phyloP scores from a whole-genome alignment of 2,329 filamentous ascomycete species.

The Ophiostoma novo-ulmi region DNA sequence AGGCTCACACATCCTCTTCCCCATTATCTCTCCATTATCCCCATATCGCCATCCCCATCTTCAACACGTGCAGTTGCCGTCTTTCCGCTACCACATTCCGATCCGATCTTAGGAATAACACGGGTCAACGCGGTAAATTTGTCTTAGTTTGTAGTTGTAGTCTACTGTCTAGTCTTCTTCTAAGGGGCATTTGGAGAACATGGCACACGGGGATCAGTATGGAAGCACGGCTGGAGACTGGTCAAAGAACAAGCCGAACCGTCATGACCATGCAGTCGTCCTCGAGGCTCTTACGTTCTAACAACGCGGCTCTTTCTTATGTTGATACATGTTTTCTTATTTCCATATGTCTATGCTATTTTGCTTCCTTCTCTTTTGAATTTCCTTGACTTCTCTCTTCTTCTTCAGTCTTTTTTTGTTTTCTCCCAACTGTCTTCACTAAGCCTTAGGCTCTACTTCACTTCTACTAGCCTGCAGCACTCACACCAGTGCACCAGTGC shows the following conservation, averaged over 20 bases:
- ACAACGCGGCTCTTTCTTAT: background rate
- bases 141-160: background rate
- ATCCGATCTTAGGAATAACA: conserved; percentile 14
- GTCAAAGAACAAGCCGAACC: background rate
- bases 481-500: background rate
- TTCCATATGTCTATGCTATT: background rate
- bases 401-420: background rate
- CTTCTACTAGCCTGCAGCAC: background rate
- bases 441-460: background rate
- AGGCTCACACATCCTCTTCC: background rate
- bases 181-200: conserved; percentile 4
- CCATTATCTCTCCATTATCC: background rate
- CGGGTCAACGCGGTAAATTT: background rate
- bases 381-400: background rate
- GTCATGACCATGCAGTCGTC: background rate
- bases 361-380: background rate
- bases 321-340: background rate
- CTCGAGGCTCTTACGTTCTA: background rate
- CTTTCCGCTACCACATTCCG: background rate
- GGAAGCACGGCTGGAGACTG: conserved; percentile 2
- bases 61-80: conserved; percentile 3
- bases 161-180: background rate
- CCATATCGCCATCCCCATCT: background rate
- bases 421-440: background rate
- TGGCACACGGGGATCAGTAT: background rate